Conservation (phyloP, 169 alveolate species). For the Blepharisma undulans region DNA sequence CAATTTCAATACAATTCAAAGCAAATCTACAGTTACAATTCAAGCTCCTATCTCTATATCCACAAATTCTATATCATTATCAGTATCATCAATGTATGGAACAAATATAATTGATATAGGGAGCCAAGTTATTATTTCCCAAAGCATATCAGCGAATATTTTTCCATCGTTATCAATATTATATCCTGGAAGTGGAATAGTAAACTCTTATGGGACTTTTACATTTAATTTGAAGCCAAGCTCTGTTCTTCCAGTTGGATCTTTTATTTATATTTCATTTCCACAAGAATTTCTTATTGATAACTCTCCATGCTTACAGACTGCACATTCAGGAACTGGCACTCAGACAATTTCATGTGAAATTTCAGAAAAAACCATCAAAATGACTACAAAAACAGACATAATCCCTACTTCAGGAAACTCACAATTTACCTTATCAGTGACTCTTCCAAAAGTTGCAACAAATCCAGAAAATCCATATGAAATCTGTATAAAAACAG, state of each 20-base stretch:
- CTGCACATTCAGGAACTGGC: background rate
- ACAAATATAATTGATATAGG: background rate
- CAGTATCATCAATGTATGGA: background rate
- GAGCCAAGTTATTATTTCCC: background rate
- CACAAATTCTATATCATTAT: background rate
- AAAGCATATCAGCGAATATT: background rate
- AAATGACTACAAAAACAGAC: background rate
- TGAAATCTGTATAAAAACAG: background rate
- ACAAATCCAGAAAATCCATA: background rate
- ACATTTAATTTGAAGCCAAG: background rate
- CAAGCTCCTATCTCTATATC: background rate
- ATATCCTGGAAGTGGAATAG: background rate
- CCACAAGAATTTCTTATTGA: background rate
- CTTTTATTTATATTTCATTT: background rate
- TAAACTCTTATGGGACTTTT: background rate
- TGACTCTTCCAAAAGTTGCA: background rate
- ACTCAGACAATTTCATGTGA: background rate
- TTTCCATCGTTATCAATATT: background rate
- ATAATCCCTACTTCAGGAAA: background rate
- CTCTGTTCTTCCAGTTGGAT: background rate
- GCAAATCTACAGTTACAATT: background rate
- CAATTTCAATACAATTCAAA: no score
- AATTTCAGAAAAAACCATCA: background rate
- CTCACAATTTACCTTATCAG: background rate
- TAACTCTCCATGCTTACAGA: background rate